phyloP scores from a whole-genome alignment of 768 basidiomycete species.

The Trametes cinnabarina region DNA sequence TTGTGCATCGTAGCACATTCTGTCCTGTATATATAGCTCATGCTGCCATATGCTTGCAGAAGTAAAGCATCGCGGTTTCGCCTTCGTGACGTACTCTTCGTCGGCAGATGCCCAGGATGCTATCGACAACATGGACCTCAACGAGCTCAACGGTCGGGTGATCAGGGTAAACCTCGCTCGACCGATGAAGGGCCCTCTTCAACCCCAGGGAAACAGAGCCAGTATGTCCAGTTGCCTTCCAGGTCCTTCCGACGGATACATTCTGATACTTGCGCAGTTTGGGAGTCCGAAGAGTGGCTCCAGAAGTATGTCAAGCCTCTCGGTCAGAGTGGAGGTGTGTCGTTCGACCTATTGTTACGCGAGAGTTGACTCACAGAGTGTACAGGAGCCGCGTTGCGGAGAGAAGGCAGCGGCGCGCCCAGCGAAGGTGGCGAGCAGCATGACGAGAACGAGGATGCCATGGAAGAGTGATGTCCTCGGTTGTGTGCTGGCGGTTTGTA shows the following conservation, averaged over 20 bases:
- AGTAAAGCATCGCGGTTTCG: constrained; percentile 89
- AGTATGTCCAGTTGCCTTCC: constrained; percentile 44
- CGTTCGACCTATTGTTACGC: constrained; percentile 1
- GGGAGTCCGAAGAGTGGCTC: constrained; percentile 96
- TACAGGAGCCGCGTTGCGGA: constrained; percentile 28
- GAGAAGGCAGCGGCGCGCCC: constrained; percentile 16
- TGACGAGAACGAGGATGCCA: constrained; percentile 47
- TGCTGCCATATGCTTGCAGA: constrained; percentile 39
- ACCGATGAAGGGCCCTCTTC: constrained; percentile 69
- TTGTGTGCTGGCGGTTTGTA: neutral
- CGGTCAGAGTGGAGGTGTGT: constrained; percentile 68
- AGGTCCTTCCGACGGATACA: constrained; percentile 3
- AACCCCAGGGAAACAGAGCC: constrained; percentile 67
- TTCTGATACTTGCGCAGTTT: constrained; percentile 53
- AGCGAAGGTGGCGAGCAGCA: constrained; percentile 30
- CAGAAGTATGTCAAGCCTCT: constrained; percentile 77
- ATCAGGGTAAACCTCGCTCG: constrained; percentile 84
- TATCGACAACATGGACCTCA: constrained; percentile 98
- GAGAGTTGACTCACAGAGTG: constrained; percentile 20
- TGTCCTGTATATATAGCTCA: constrained; percentile 12
- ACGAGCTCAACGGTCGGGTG: constrained; percentile 76
- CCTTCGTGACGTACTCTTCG: constrained; percentile 83
- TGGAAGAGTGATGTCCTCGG: constrained; percentile 54
- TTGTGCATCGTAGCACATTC: constrained; percentile 13
- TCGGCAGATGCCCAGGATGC: constrained; percentile 89